Conservation (phyloP, 2,329 filamentous ascomycete species). For the Nothopassalora personata region DNA sequence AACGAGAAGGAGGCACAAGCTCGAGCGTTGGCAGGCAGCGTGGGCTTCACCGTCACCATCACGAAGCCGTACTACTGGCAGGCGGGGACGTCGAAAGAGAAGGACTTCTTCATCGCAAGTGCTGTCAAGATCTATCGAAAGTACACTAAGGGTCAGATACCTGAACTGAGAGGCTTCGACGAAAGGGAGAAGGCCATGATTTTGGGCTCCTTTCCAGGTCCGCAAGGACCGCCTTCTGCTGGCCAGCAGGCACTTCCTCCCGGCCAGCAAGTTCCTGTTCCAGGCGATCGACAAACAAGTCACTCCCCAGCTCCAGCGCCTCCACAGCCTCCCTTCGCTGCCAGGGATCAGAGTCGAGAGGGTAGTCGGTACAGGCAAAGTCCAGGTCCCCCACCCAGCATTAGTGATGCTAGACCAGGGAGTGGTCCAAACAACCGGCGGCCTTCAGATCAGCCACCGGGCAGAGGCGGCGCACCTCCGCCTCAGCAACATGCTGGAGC, state of each 20-base stretch:
- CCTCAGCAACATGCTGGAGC: slow-evolving; percentile 2
- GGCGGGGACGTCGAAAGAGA: slow-evolving; percentile 87
- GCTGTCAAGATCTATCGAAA: slow-evolving; percentile 94
- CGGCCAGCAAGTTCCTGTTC: background rate
- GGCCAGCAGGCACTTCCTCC: slow-evolving; percentile 7
- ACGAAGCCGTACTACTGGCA: slow-evolving; percentile 98
- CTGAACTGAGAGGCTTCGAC: slow-evolving; percentile 78
- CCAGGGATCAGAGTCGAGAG: slow-evolving; percentile 27
- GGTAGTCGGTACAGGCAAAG: slow-evolving; percentile 26
- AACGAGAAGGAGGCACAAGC: slow-evolving; percentile 57
- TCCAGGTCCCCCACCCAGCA: slow-evolving; percentile 28
- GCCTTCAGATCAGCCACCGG: slow-evolving; percentile 20
- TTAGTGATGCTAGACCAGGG: slow-evolving; percentile 19
- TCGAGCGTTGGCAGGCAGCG: slow-evolving; percentile 71
- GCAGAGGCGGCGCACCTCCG: slow-evolving; percentile 9
- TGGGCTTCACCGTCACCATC: slow-evolving; percentile 81
- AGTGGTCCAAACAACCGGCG: slow-evolving; percentile 16
- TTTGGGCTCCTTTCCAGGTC: slow-evolving; percentile 43
- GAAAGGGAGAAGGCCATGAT: slow-evolving; percentile 71
- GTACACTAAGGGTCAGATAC: slow-evolving; percentile 81
- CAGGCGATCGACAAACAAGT: slow-evolving; percentile 5
- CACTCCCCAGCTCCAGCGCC: slow-evolving; percentile 18
- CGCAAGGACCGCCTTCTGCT: slow-evolving; percentile 13
- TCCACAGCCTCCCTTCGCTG: slow-evolving; percentile 32
- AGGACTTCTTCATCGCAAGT: slow-evolving; percentile 97